A percentile compares a stretch with the other conserved stretches of the same genome.
Evolutionary conservation across 2,329 filamentous ascomycete species (phyloP).

Genomic region (Verticillium zaregamsianum): DNA sequence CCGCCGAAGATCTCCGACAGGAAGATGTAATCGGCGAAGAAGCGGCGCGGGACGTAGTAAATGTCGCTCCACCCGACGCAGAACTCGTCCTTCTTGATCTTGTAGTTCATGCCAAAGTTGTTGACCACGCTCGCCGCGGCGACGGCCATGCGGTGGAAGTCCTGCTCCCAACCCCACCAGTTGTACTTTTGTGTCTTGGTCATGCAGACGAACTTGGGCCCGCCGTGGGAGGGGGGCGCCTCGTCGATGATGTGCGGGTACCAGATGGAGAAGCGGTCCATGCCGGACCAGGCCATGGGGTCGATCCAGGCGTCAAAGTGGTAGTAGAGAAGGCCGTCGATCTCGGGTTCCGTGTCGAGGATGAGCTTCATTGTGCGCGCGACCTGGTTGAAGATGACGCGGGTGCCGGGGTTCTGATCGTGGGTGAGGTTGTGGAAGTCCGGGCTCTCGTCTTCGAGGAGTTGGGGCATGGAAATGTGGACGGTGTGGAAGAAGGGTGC

Average conservation of each 20-base stretch:
- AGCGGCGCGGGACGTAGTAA: constrained; percentile 26
- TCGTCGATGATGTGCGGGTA: constrained; percentile 17
- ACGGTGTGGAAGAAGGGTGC: constrained; percentile 24
- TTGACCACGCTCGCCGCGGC: constrained; percentile 12
- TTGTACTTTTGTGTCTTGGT: constrained; percentile 13
- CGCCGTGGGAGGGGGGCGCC: constrained; percentile 11
- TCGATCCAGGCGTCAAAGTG: constrained; percentile 29
- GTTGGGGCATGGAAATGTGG: constrained; percentile 21
- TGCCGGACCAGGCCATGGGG: constrained; percentile 19
- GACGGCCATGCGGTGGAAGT: constrained; percentile 13
- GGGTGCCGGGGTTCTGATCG: constrained; percentile 18
- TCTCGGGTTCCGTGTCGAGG: constrained; percentile 20
- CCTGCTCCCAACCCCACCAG: constrained; percentile 17
- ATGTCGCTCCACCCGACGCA: constrained; percentile 28
- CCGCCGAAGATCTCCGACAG: constrained; percentile 19
- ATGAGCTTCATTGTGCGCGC: constrained; percentile 24
- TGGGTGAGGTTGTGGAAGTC: constrained; percentile 20
- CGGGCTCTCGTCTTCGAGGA: constrained; percentile 10
- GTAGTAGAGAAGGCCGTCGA: constrained; percentile 24
- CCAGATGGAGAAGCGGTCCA: constrained; percentile 22
- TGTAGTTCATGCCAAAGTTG: constrained; percentile 17
- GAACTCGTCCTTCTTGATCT: constrained; percentile 18
- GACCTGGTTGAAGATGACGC: constrained; percentile 18
- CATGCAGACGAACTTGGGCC: constrained; percentile 17
- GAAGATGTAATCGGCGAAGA: constrained; percentile 26